These are phyloP conservation scores for Pseudocercospora musae DNA, from an alignment of 2,329 filamentous ascomycete genomes.

Conservation along the genomic window DNA sequence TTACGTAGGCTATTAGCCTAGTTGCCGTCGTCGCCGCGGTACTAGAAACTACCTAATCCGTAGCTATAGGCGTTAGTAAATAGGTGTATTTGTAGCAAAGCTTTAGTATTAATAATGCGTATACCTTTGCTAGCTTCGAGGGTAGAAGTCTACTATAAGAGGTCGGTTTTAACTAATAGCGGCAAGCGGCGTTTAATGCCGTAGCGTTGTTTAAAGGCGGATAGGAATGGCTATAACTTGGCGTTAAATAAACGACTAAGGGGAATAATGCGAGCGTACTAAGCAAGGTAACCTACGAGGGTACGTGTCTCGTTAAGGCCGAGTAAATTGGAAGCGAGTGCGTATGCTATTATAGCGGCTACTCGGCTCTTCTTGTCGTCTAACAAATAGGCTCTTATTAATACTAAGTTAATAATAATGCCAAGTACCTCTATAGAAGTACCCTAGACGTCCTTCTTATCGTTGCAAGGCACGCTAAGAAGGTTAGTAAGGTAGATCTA, in stretches of 20 bases:
- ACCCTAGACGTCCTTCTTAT: background rate
- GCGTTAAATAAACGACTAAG: background rate
- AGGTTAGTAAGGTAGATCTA: background rate
- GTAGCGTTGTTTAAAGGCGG: background rate
- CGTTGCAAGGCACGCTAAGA: background rate
- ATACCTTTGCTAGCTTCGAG: background rate
- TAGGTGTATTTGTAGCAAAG: too few species aligned
- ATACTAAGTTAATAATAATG: background rate
- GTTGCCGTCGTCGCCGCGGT: too few species aligned
- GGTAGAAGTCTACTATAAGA: background rate
- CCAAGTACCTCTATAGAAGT: background rate
- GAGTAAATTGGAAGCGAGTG: background rate
- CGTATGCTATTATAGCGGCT: background rate
- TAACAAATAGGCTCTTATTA: background rate
- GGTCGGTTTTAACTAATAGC: background rate
- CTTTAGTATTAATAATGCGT: background rate
- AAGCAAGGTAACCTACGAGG: background rate
- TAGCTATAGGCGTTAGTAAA: too few species aligned
- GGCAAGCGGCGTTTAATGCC: background rate
- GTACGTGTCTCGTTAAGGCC: background rate
- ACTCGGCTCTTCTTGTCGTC: background rate
- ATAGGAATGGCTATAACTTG: background rate
- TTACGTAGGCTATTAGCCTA: too few species aligned
- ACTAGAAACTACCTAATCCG: too few species aligned
- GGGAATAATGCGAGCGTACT: background rate